Evolutionary conservation across 805 yeast genomes (phyloP).

Genomic region (Lachancea thermotolerans): DNA sequence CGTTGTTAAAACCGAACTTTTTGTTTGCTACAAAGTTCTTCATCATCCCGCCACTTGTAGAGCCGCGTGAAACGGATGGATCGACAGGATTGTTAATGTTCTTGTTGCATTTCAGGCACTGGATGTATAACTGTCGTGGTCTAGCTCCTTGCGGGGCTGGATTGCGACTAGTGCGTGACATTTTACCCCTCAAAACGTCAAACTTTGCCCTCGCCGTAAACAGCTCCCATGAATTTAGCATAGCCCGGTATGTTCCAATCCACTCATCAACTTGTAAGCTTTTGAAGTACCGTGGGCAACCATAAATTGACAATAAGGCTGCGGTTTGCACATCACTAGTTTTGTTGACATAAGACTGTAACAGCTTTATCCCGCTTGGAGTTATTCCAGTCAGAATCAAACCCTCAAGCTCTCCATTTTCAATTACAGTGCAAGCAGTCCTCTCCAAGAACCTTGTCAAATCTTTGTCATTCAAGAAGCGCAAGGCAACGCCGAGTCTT

Average conservation of each 20-base stretch:
- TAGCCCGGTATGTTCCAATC: conserved; percentile 60
- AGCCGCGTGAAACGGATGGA: conserved; percentile 5
- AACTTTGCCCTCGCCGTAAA: conserved; percentile 76
- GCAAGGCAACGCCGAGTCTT: conserved; percentile 80
- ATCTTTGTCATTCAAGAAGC: conserved; percentile 77
- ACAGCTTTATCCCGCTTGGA: conserved; percentile 67
- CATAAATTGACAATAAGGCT: conserved; percentile 70
- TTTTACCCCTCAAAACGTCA: conserved; percentile 68
- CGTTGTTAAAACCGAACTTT: conserved; percentile 8
- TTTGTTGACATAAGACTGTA: conserved; percentile 82
- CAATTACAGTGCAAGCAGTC: conserved; percentile 63
- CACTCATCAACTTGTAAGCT: conserved; percentile 72
- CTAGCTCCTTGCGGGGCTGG: conserved; percentile 40
- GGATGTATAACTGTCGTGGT: conserved; percentile 71
- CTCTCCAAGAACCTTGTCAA: conserved; percentile 63
- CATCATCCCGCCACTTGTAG: conserved; percentile 8
- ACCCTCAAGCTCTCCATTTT: conserved; percentile 85
- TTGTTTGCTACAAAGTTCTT: conserved; percentile 10
- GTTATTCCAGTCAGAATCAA: conserved; percentile 88
- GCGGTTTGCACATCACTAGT: conserved; percentile 92
- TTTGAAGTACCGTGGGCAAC: conserved; percentile 73
- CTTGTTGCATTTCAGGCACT: conserved; percentile 78
- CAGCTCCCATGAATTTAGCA: conserved; percentile 75
- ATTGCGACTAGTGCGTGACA: conserved; percentile 50
- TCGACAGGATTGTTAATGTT: conserved; percentile 42